Base-by-base conservation (phyloP, 495 filamentous ascomycete species). In the Trypethelium eluteriae region DNA sequence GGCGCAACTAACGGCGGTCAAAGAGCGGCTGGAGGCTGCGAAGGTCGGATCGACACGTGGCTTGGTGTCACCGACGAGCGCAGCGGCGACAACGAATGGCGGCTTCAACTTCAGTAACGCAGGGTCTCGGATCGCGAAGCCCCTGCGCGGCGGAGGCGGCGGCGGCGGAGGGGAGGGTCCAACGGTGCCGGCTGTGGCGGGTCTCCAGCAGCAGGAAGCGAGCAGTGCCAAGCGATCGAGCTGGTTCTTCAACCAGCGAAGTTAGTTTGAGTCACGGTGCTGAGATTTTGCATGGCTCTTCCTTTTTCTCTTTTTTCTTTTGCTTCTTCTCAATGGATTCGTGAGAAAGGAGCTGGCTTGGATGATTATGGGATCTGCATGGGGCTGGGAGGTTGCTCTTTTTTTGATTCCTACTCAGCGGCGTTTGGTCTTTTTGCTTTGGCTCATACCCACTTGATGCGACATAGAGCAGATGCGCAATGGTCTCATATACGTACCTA, bases 11-110 rank as follows among this genome's bases (percentile, higher is more conserved):
- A 89, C 92, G 3, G 92, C 92, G 65, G 94, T 98, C 75, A 98
- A 97, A 80, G 94, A 98, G 79, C 89, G 94, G 69, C 87, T 98
- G 65, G 94, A 98, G 77, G 92, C 93, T 63, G 94, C 92, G 71
- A 98, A 97, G 79, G 83, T 86, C 63, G 92, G 92, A 70, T 90
- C 86, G 64, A 93, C 92, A 12, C 88, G 91, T 67, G 89, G 89
- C 62, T 82, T 96, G 39, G 84, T 86, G 65, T 83, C 85, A 53
- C 76, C 83, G 64, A 25, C 25, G 25, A 25, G 25, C 25, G 25
- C 25, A 25, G 25, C 25, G 25, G 25, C 25, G 25, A 76, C 82
- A 66, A 75, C 77, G 68, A 49, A 63, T 32, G 83, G 83, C 67
- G 85, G 84, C 69, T 92, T 95, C 78, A 91, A 81, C 76, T 90